Conservation (phyloP, 805 yeast genomes). For the Barnettozyma populi region DNA sequence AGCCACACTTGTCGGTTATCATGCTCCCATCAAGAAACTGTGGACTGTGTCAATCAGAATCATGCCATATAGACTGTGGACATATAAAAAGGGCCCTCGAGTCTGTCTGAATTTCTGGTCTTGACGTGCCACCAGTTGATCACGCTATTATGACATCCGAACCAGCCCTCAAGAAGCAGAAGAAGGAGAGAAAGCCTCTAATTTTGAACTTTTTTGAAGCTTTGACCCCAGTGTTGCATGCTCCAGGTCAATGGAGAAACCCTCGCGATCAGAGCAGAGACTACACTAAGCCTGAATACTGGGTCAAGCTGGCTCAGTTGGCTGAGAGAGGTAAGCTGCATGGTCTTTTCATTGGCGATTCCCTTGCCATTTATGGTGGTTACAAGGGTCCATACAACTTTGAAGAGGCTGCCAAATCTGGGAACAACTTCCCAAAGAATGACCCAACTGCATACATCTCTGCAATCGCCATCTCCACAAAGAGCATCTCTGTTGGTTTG, state of each 20-base stretch:
- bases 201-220: constrained; percentile 24
- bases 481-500: constrained; percentile 36
- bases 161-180: constrained; percentile 1
- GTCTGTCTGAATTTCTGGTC: not conserved
- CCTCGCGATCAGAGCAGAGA: constrained; percentile 23
- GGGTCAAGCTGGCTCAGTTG: constrained; percentile 35
- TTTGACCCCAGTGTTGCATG: constrained; percentile 23
- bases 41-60: not conserved
- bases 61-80: not conserved
- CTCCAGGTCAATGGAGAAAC: constrained; percentile 26
- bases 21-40: not conserved
- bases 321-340: constrained; percentile 38
- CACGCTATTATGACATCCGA: not conserved
- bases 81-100: not conserved
- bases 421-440: constrained; percentile 32
- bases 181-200: constrained; percentile 11
- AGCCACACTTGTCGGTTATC: constrained; percentile 1
- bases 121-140: no score
- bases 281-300: constrained; percentile 29
- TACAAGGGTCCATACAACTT: constrained; percentile 36
- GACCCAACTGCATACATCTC: constrained; percentile 36
- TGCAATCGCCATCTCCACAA: constrained; percentile 40
- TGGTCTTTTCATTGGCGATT: constrained; percentile 36
- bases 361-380: constrained; percentile 36
- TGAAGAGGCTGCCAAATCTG: constrained; percentile 31